Percentiles rank a stretch among this genome's conserved stretches.
Evolutionary conservation across 2,329 filamentous ascomycete genomes (phyloP).

Genomic region (Colletotrichum sp.): DNA sequence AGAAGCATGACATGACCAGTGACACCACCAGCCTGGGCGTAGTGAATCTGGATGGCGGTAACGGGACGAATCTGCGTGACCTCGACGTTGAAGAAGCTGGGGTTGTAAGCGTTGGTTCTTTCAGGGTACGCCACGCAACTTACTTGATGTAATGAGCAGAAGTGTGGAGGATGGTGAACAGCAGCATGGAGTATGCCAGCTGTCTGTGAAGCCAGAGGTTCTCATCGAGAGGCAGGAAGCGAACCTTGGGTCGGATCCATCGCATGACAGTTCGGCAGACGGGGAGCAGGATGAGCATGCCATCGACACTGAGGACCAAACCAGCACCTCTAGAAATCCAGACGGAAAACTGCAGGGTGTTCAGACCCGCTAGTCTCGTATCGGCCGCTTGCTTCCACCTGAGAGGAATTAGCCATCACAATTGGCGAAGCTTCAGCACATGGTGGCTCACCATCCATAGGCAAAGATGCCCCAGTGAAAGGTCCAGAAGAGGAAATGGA

Average conservation of each 20-base stretch:
- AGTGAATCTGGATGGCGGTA: constrained; percentile 89
- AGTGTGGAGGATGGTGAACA: constrained; percentile 83
- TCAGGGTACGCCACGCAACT: constrained; percentile 30
- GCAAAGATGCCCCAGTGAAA: constrained; percentile 82
- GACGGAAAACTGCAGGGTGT: constrained; percentile 84
- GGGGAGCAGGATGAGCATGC: constrained; percentile 86
- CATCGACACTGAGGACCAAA: constrained; percentile 82
- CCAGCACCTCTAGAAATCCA: constrained; percentile 97
- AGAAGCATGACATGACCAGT: constrained; percentile 97
- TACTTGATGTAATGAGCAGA: constrained; percentile 92
- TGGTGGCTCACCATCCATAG: constrained; percentile 75
- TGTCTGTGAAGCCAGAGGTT: constrained; percentile 97
- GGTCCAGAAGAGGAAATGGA: constrained; percentile 82
- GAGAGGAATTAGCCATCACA: constrained; percentile 27
- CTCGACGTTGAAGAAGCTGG: constrained; percentile 94
- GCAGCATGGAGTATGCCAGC: constrained; percentile 84
- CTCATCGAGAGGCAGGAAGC: constrained; percentile 92
- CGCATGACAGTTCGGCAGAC: constrained; percentile 93
- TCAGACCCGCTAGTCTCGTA: constrained; percentile 74
- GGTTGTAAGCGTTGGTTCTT: constrained; percentile 10
- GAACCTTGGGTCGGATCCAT: constrained; percentile 83
- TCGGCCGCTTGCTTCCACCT: constrained; percentile 83
- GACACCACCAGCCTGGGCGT: constrained; percentile 85
- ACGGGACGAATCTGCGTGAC: constrained; percentile 80
- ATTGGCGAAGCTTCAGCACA: neutral